A percentile compares a stretch with the other conserved stretches of the same genome.
Conservation (phyloP, 2,329 filamentous ascomycete species). For the Thelonectria blattea region DNA sequence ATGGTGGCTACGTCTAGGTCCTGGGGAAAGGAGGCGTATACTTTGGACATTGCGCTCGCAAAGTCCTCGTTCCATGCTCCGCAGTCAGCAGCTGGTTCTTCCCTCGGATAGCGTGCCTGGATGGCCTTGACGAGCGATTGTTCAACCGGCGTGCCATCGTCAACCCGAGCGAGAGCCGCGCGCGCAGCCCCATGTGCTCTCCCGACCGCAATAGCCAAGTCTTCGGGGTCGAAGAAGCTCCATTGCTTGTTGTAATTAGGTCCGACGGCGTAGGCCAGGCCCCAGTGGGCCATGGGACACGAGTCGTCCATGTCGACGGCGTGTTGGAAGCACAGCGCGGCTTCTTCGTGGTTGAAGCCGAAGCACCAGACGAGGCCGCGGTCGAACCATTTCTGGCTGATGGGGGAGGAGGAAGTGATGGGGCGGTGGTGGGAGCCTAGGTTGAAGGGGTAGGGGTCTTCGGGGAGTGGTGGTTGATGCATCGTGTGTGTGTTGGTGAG, state of each 20-base stretch:
- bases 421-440: slow-evolving; percentile 9
- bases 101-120: slow-evolving; percentile 61
- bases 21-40: slow-evolving; percentile 44
- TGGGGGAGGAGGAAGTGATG: background rate
- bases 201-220: slow-evolving; percentile 48
- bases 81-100: slow-evolving; percentile 54
- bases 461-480: background rate
- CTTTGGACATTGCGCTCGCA: slow-evolving; percentile 48
- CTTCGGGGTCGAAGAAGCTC: slow-evolving; percentile 69
- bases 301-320: slow-evolving; percentile 60
- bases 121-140: slow-evolving; percentile 68
- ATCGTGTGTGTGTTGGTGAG: background rate
- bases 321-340: slow-evolving; percentile 66
- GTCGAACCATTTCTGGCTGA: slow-evolving; percentile 51
- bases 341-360: slow-evolving; percentile 78
- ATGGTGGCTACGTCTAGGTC: slow-evolving; percentile 48
- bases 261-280: slow-evolving; percentile 72
- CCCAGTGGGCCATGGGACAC: slow-evolving; percentile 73
- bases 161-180: slow-evolving; percentile 1
- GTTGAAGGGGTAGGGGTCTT: slow-evolving; percentile 12
- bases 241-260: slow-evolving; percentile 82
- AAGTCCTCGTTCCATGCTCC: slow-evolving; percentile 45
- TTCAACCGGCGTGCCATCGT: slow-evolving; percentile 48
- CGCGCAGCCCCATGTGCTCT: slow-evolving; percentile 14
- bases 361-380: slow-evolving; percentile 77